Evolutionary conservation across 2,329 filamentous ascomycete species (phyloP).

Genomic region (Monilinia laxa): DNA sequence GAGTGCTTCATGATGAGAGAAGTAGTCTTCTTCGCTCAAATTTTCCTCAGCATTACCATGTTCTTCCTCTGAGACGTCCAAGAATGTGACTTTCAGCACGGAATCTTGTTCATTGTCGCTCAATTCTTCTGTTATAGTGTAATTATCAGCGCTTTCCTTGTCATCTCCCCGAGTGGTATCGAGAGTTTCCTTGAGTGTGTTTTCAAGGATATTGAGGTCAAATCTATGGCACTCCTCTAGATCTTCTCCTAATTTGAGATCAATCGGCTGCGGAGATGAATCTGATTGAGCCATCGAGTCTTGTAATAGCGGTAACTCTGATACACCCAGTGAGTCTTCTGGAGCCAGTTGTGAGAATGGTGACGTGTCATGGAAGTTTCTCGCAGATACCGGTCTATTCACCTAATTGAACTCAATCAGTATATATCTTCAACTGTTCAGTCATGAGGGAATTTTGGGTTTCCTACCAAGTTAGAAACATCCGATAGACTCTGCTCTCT

Average conservation of each 20-base stretch:
- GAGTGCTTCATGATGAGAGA: not conserved
- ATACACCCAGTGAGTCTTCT: not conserved
- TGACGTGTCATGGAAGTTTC: not conserved
- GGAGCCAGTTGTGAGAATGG: not conserved
- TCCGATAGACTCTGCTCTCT: not conserved
- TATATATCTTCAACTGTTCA: not conserved
- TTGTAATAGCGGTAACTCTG: too few relatives aligned
- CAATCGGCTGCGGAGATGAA: not conserved
- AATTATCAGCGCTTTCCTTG: accelerated
- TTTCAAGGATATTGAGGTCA: not conserved
- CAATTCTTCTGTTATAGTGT: not conserved
- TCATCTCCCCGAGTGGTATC: not conserved
- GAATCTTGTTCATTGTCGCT: not conserved
- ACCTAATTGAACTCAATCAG: not conserved
- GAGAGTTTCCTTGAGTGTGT: not conserved
- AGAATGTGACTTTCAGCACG: not conserved
- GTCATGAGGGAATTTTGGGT: not conserved
- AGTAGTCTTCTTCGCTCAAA: not conserved
- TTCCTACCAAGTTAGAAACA: not conserved
- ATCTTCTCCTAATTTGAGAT: not conserved
- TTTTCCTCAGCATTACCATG: not conserved
- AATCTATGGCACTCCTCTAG: not conserved
- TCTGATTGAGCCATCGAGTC: not conserved
- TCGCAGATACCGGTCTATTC: not conserved
- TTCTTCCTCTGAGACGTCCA: not conserved